phyloP scores from a whole-genome alignment of 2,329 filamentous ascomycete genomes.

The Zymoseptoria ardabiliae region DNA sequence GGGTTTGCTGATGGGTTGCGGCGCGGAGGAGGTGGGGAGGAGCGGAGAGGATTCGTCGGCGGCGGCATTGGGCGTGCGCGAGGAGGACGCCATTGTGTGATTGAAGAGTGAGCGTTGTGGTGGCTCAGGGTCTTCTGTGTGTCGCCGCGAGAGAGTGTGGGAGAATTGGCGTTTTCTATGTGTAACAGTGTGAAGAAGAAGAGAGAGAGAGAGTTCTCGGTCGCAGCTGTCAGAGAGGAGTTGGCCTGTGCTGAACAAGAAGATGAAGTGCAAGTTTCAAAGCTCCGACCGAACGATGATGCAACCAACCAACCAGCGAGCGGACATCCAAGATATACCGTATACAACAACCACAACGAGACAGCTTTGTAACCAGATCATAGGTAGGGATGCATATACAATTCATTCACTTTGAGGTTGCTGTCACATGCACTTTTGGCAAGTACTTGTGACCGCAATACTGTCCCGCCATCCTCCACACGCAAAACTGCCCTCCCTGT shows the following conservation, averaged over 20 bases:
- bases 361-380: too few relatives aligned
- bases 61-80: neutral
- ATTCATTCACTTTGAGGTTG: neutral
- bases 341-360: neutral
- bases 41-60: conserved; percentile 18
- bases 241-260: neutral
- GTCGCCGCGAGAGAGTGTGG: neutral
- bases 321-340: too few relatives aligned
- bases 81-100: conserved; percentile 10
- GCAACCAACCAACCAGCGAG: neutral
- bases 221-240: neutral
- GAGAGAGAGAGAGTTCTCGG: neutral
- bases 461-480: neutral
- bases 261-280: neutral
- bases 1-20: conserved; percentile 31
- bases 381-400: neutral
- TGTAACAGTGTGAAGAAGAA: neutral
- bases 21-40: conserved; percentile 12
- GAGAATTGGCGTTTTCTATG: neutral
- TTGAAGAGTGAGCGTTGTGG: neutral
- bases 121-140: neutral
- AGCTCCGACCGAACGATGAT: neutral
- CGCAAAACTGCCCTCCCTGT: neutral
- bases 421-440: neutral
- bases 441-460: neutral